Base-by-base conservation (phyloP, 2,329 filamentous ascomycete genomes). In the Verruconis gallopava region DNA sequence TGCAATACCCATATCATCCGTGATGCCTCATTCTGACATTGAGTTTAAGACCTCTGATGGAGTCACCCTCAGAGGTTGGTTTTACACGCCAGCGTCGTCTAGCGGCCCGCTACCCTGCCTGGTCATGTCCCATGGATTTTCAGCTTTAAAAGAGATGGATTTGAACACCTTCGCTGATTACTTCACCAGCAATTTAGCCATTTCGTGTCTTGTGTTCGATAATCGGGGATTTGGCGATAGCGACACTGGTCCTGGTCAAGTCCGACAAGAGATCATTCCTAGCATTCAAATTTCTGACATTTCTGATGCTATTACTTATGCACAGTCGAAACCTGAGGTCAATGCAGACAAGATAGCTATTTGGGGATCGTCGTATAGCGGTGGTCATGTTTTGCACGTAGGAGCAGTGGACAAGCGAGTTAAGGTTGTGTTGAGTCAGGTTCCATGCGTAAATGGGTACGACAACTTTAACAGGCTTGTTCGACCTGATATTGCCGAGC, bases 291-390 rank as follows among this genome's bases (percentile, higher is more conserved):
- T 49, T 18, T 53, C 49, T 37, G 61, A 65, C 46, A 53, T 54
- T 32, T 53, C 50, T 4, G 58, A 63, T 46, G 61, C 61, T 4
- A 60, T 65, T 34, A 62, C 59, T 12, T 64, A 56, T 47, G 54
- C 55, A 4, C 55, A 57, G 35, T 50, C 50, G 5, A 41, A 50
- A 13, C 18, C 44, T 2, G 51, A 61, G 19, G 55, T 64, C 2
- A 50, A 61, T 46, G 20, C 45, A 3, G 37, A 51, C 9, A 56
- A 51, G 30, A 56, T 64, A 40, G 59, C 53, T 12, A 49, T 63
- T 17, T 65, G 61, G 58, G 63, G 61, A 9, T 9, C 9, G 6
- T 30, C 25, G 25, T 30, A 30, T n/a, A 9, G 9, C n/a, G 25
- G 25, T 30, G 25, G 25, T n/a, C 25, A 30, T 30, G 25, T 30